These are phyloP conservation scores for Chaetomium olivaceum DNA, from an alignment of 2,329 filamentous ascomycete genomes.

Conservation along the genomic window DNA sequence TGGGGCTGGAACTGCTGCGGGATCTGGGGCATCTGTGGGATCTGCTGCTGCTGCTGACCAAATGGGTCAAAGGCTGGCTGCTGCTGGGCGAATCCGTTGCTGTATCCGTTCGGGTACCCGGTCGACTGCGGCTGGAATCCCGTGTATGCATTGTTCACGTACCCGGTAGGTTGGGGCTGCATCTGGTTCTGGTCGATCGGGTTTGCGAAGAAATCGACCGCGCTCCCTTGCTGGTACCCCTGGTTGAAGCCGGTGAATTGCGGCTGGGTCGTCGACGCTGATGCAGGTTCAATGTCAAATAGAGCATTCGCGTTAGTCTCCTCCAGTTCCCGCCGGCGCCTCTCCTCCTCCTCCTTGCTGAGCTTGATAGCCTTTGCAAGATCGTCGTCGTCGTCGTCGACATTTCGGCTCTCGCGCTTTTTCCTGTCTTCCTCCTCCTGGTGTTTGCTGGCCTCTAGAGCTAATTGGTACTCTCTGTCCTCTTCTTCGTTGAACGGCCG, in stretches of 20 bases:
- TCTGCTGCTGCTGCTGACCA: constrained; percentile 45
- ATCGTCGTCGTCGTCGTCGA: constrained; percentile 74
- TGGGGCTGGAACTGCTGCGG: constrained; percentile 49
- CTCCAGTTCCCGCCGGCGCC: constrained; percentile 82
- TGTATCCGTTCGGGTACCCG: constrained; percentile 45
- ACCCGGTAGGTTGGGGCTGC: constrained; percentile 79
- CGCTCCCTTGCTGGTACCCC: constrained; percentile 94
- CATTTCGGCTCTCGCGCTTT: constrained; percentile 66
- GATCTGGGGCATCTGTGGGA: constrained; percentile 32
- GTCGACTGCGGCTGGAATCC: constrained; percentile 49
- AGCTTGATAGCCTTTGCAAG: constrained; percentile 92
- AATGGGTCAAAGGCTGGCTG: constrained; percentile 70
- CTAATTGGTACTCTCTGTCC: constrained; percentile 85
- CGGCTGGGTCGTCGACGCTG: constrained; percentile 59
- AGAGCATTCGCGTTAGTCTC: constrained; percentile 80
- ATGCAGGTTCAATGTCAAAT: constrained; percentile 77
- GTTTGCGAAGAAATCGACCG: constrained; percentile 97
- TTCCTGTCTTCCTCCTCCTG: constrained; percentile 88
- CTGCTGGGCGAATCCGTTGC: constrained; percentile 69
- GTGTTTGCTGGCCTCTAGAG: constrained; percentile 90
- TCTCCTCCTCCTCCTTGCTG: constrained; percentile 91
- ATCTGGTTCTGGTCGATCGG: constrained; percentile 80
- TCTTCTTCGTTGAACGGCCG: constrained; percentile 69
- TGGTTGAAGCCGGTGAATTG: constrained; percentile 92
- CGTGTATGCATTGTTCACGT: constrained; percentile 57